A percentile compares a stretch with the other conserved stretches of the same genome.
These are phyloP conservation scores for Daldinia grandis DNA, from an alignment of 495 filamentous ascomycete species.

Conservation along the genomic window DNA sequence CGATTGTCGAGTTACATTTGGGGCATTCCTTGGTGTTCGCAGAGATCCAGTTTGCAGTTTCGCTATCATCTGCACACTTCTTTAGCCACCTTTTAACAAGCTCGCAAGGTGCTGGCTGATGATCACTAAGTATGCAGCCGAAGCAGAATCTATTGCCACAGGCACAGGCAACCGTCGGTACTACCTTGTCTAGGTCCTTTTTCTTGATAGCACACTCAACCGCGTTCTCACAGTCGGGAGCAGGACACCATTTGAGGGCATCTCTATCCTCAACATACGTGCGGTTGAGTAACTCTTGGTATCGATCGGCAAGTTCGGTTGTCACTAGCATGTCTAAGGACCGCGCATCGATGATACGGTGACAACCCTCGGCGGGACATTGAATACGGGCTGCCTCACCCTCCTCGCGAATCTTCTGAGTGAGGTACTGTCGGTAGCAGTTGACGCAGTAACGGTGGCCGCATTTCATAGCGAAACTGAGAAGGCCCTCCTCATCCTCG, in stretches of 20 bases:
- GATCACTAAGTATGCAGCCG: conserved; percentile 90
- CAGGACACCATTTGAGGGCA: conserved; percentile 94
- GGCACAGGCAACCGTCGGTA: conserved; percentile 85
- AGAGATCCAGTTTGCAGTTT: conserved; percentile 99
- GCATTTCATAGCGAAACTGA: conserved; percentile 95
- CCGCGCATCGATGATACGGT: conserved; percentile 88
- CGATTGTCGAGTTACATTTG: conserved; percentile 93
- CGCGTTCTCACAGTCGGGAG: conserved; percentile 92
- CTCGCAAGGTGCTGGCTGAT: conserved; percentile 90
- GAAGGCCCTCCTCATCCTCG: conserved; percentile 80
- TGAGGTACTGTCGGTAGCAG: conserved; percentile 90
- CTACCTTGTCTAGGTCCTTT: conserved; percentile 81
- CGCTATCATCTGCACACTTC: conserved; percentile 98
- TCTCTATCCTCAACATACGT: conserved; percentile 98
- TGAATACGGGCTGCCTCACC: conserved; percentile 94
- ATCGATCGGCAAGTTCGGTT: conserved; percentile 75
- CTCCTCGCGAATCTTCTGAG: conserved; percentile 91
- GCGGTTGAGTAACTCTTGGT: conserved; percentile 84
- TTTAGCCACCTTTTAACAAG: conserved; percentile 96
- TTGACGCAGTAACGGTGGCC: conserved; percentile 94
- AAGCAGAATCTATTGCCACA: conserved; percentile 94
- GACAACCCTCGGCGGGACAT: conserved; percentile 87
- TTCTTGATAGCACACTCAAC: conserved; percentile 87
- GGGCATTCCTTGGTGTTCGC: conserved; percentile 99
- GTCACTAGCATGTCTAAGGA: conserved; percentile 85